These are phyloP conservation scores for Populus hybrid DNA, from an alignment of 441 rosid genomes.

Conservation along the genomic window DNA sequence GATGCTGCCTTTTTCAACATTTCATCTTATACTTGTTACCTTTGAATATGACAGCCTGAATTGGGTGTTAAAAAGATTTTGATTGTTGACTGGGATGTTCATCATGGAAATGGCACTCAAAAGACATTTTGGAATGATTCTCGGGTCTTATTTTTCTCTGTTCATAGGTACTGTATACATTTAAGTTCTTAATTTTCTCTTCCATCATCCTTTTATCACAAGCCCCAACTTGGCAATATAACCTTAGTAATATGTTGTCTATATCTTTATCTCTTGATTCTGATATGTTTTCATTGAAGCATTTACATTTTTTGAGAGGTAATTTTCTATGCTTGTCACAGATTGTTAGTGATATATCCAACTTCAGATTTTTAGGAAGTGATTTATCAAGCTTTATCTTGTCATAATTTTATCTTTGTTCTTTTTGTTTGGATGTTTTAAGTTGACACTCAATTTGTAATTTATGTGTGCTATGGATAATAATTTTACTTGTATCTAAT, in stretches of 20 bases:
- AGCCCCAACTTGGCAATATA: neutral
- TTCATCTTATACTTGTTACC: neutral
- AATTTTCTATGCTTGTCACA: neutral
- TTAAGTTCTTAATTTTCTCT: conserved; percentile 6
- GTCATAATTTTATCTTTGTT: neutral
- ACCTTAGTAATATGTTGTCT: neutral
- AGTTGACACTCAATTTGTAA: neutral
- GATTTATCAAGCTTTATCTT: neutral
- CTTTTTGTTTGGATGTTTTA: neutral
- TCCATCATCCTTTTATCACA: neutral
- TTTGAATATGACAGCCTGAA: conserved; percentile 46
- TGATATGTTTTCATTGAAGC: neutral
- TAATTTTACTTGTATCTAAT: neutral
- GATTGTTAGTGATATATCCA: neutral
- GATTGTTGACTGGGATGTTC: conserved; percentile 99
- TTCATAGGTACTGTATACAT: conserved; percentile 63
- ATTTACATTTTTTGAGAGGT: neutral
- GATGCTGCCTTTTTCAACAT: neutral
- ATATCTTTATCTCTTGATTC: neutral
- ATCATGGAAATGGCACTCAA: conserved; percentile 96
- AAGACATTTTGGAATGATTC: conserved; percentile 91
- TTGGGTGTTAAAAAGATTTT: conserved; percentile 74
- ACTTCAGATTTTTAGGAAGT: neutral
- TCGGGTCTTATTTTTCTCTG: conserved; percentile 91
- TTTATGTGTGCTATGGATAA: neutral